A percentile compares a stretch with the other conserved stretches of the same genome.
Evolutionary conservation across 306 rosid genomes (phyloP).

Genomic region (Malus orientalis): DNA sequence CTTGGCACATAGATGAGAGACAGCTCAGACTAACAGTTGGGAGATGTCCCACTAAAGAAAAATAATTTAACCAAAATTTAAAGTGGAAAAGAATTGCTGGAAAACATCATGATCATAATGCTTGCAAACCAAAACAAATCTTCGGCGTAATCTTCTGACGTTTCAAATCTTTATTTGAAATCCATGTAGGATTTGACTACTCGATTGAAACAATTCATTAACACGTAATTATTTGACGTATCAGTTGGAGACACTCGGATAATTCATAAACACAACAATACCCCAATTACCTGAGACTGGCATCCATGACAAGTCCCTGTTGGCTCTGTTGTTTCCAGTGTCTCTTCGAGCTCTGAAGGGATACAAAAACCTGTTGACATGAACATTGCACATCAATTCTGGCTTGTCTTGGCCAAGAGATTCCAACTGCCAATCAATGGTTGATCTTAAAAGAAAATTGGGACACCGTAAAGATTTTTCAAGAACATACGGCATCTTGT

Average conservation of each 20-base stretch:
- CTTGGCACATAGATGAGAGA: background rate
- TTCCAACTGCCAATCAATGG: background rate
- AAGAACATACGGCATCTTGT: background rate
- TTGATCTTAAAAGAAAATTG: background rate
- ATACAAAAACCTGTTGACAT: background rate
- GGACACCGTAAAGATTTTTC: background rate
- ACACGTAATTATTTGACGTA: no score
- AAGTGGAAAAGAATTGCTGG: background rate
- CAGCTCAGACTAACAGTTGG: background rate
- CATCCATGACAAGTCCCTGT: background rate
- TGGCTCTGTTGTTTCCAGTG: background rate
- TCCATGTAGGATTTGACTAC: no score
- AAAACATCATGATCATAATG: background rate
- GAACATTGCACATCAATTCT: background rate
- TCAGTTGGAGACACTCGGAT: background rate
- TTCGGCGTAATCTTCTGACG: background rate
- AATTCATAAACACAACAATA: background rate
- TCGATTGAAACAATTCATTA: no score
- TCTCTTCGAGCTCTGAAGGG: background rate
- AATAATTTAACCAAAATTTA: background rate
- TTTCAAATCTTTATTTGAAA: background rate
- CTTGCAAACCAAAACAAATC: slow-evolving; percentile 1
- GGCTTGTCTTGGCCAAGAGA: background rate
- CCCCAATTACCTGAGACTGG: background rate
- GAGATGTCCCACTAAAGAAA: background rate